phyloP scores from a whole-genome alignment of 192 early-diverging fungal species.

The Rhizophagus clarus region DNA sequence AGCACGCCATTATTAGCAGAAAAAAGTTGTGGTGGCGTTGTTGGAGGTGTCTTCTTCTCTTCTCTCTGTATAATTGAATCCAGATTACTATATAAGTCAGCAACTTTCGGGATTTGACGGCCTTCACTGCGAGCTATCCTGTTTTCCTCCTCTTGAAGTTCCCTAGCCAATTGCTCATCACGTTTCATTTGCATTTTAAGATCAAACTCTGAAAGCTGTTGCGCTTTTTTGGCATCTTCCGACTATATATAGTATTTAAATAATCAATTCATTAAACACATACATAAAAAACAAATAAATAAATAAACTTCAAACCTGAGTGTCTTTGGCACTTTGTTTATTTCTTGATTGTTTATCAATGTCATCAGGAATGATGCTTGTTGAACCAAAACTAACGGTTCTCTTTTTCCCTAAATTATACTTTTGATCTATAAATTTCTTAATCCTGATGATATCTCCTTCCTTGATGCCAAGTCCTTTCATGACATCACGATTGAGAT shows the following conservation, averaged over 20 bases:
- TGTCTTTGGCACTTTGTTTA: conserved; percentile 36
- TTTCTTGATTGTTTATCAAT: conserved; percentile 29
- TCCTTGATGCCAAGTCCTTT: conserved; percentile 81
- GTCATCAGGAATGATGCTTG: conserved; percentile 37
- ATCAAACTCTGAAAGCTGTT: conserved; percentile 31
- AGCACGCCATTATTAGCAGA: conserved; percentile 29
- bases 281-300: background rate
- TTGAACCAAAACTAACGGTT: conserved; percentile 42
- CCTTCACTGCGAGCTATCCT: conserved; percentile 35
- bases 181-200: conserved; percentile 64
- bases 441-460: conserved; percentile 79
- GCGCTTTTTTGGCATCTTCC: conserved; percentile 9
- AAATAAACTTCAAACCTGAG: conserved; percentile 27
- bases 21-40: conserved; percentile 15
- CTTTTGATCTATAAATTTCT: conserved; percentile 62
- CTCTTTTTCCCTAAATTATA: conserved; percentile 48
- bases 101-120: conserved; percentile 6
- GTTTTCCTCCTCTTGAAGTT: conserved; percentile 76
- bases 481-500: conserved; percentile 75
- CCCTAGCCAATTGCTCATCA: conserved; percentile 82
- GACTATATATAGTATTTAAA: conserved; percentile 25
- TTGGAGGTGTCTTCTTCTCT: conserved; percentile 13
- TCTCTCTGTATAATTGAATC: conserved; percentile 29
- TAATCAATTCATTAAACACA: conserved; percentile 38
- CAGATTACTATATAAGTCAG: conserved; percentile 19